Evolutionary conservation across 2,329 filamentous ascomycete species (phyloP).

Genomic region (Fusarium sublunatum): DNA sequence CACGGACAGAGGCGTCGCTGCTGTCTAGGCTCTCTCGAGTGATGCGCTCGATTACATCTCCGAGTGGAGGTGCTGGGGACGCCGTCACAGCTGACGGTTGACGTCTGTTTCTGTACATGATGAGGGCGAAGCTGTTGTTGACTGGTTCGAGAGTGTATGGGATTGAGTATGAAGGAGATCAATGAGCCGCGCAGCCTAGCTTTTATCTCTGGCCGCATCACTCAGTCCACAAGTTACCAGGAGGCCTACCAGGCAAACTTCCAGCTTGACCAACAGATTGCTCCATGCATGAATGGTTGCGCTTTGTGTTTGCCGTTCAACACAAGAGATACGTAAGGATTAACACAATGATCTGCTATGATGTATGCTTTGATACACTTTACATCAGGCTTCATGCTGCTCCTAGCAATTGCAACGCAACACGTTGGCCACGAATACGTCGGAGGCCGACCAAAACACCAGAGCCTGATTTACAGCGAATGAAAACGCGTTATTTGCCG

Average conservation of each 20-base stretch:
- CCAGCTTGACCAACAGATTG: not conserved
- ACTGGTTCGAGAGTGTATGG: not conserved
- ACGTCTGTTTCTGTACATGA: conserved; percentile 7
- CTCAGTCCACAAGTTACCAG: not conserved
- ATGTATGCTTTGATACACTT: too few relatives aligned
- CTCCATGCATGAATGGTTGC: conserved; percentile 24
- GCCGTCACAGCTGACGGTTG: not conserved
- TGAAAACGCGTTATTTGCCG: conserved; percentile 2
- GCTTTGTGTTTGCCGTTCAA: conserved; percentile 10
- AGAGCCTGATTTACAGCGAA: conserved; percentile 32
- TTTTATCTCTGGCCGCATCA: conserved; percentile 5
- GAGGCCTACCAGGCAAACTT: conserved; percentile 4
- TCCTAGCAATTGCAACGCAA: conserved; percentile 11
- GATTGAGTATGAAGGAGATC: not conserved
- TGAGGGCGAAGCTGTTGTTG: not conserved
- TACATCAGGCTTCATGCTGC: not conserved
- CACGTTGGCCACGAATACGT: conserved; percentile 12
- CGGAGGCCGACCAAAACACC: conserved; percentile 38
- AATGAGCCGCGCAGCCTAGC: not conserved
- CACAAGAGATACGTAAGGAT: too few relatives aligned
- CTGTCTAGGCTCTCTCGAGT: conserved; percentile 14
- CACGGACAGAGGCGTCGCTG: not conserved
- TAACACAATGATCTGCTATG: too few relatives aligned
- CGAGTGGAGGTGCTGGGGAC: conserved; percentile 37
- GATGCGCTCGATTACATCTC: conserved; percentile 40